Conservation (phyloP, 352 stramenopile species). For the Globisporangium megalacanthum region DNA sequence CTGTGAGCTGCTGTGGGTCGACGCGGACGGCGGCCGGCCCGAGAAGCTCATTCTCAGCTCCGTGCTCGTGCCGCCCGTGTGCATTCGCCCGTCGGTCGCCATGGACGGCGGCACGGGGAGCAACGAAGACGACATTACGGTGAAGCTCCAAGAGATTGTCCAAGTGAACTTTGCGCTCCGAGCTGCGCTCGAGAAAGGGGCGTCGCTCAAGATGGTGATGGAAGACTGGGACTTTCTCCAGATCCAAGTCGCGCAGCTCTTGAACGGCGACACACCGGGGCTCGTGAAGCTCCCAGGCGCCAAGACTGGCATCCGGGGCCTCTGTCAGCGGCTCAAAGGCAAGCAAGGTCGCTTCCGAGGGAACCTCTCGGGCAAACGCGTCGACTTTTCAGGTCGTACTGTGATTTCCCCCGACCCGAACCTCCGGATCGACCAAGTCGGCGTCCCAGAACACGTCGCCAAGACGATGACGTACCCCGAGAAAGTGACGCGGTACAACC, state of each 20-base stretch:
- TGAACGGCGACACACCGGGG: constrained; percentile 98
- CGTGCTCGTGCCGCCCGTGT: constrained; percentile 97
- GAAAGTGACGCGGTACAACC: constrained; percentile 97
- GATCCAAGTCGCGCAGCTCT: constrained; percentile 95
- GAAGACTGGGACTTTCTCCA: constrained; percentile 99
- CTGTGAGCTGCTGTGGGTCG: constrained; percentile 97
- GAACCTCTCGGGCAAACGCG: constrained; percentile 98
- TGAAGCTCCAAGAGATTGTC: constrained; percentile 99
- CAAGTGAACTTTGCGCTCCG: constrained; percentile 97
- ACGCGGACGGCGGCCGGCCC: constrained; percentile 90
- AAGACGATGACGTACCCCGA: constrained; percentile 99
- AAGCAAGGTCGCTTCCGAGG: constrained; percentile 98
- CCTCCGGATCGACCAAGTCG: constrained; percentile 92
- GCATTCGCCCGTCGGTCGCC: constrained; percentile 97
- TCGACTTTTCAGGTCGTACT: constrained; percentile 99
- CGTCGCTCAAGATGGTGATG: constrained; percentile 98
- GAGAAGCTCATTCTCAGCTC: constrained; percentile 98
- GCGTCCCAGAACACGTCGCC: constrained; percentile 94
- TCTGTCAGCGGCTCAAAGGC: constrained; percentile 98
- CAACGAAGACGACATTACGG: constrained; percentile 99
- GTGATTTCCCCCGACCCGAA: constrained; percentile 99
- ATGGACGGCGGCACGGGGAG: constrained; percentile 95
- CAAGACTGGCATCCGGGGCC: constrained; percentile 93
- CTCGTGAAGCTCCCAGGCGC: constrained; percentile 92
- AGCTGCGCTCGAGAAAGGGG: constrained; percentile 92